Evolutionary conservation across 2,329 filamentous ascomycete genomes (phyloP).

Genomic region (Nemania sp.): DNA sequence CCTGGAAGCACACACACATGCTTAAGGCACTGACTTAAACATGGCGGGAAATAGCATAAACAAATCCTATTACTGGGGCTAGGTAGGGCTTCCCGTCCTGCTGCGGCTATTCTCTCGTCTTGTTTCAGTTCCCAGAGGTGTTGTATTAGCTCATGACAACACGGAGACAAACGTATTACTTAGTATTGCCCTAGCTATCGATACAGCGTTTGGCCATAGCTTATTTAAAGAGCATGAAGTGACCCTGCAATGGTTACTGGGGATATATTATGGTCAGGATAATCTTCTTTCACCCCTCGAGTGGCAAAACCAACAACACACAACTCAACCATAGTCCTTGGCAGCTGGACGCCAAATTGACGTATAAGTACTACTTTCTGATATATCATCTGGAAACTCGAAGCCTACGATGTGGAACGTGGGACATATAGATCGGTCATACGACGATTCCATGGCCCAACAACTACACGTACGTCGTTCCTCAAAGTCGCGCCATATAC

Average conservation of each 20-base stretch:
- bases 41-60: slow-evolving; percentile 29
- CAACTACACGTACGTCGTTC: slow-evolving; percentile 35
- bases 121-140: slow-evolving; percentile 28
- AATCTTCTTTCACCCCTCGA: slow-evolving; percentile 16
- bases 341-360: slow-evolving; percentile 7
- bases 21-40: slow-evolving; percentile 23
- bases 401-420: slow-evolving; percentile 34
- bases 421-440: slow-evolving; percentile 32
- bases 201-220: slow-evolving; percentile 18
- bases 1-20: slow-evolving; percentile 22
- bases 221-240: slow-evolving; percentile 29
- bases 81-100: slow-evolving; percentile 14
- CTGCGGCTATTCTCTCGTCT: slow-evolving; percentile 25
- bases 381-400: slow-evolving; percentile 17
- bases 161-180: slow-evolving; percentile 16
- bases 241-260: slow-evolving; percentile 17
- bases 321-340: slow-evolving; percentile 8
- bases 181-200: slow-evolving; percentile 7
- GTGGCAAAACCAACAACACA: slow-evolving; percentile 18
- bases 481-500: background rate
- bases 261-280: slow-evolving; percentile 14
- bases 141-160: slow-evolving; percentile 24
- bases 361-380: background rate
- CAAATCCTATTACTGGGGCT: slow-evolving; percentile 26
- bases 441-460: slow-evolving; percentile 31